Percentiles rank a stretch among this genome's conserved stretches.
These are phyloP conservation scores for Gossypium herbaceum DNA, from an alignment of 345 rosid genomes.

Conservation along the genomic window DNA sequence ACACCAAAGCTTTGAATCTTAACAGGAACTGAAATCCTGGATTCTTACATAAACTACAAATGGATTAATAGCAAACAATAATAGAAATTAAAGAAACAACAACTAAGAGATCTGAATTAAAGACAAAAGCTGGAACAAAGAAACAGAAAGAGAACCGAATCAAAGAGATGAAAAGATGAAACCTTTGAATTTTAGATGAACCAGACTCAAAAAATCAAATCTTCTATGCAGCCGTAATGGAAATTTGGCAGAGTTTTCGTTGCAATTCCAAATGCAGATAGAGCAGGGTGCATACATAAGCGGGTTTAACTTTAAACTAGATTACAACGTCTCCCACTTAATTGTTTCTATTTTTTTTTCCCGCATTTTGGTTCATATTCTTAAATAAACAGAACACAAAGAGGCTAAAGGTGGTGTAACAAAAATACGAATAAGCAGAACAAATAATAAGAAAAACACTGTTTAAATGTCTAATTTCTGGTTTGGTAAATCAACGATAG, in stretches of 20 bases:
- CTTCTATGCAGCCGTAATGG: not conserved
- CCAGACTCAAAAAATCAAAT: slow-evolving; percentile 12
- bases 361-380: not conserved
- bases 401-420: not conserved
- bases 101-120: not conserved
- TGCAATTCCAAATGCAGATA: not conserved
- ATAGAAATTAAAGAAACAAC: slow-evolving; percentile 8
- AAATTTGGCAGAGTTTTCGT: not conserved
- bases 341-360: not conserved
- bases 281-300: not conserved
- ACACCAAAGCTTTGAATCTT: not conserved
- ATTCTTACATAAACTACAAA: slow-evolving; percentile 3
- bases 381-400: not conserved
- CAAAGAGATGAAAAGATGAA: slow-evolving; percentile 20
- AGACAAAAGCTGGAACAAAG: not conserved
- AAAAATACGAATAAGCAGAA: not conserved
- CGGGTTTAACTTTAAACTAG: too few relatives aligned
- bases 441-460: not conserved
- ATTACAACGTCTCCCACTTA: too few relatives aligned
- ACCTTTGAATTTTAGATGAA: slow-evolving; percentile 27
- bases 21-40: slow-evolving; percentile 8
- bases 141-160: not conserved
- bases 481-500: not conserved
- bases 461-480: not conserved
- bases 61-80: not conserved